Base-by-base conservation (phyloP, 2,329 filamentous ascomycete species). In the Colletotrichum caudatum region DNA sequence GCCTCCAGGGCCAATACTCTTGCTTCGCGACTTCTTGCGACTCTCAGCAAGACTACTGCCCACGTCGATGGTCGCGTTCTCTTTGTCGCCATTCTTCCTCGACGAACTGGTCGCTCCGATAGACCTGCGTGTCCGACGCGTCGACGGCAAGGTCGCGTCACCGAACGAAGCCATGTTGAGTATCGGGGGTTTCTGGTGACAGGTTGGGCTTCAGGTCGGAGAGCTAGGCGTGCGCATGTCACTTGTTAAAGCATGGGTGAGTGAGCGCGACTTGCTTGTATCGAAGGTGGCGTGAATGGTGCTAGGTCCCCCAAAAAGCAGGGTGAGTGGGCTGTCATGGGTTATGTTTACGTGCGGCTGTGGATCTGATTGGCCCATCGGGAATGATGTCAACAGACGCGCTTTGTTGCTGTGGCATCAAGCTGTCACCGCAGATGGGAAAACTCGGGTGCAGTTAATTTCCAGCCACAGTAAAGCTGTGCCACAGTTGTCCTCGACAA, bases 1-100 rank as follows among this genome's bases (percentile, higher is more conserved):
- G 35, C 95, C 94, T 62, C 95, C 96, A 20, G 96, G 95, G 2
- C 96, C 96, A 76, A 99, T 91, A 82, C 95, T 98, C 85, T 98
- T 98, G 83, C 95, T 98, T 75, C 96, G 91, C 70, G 92, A 93
- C 83, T 94, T 95, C 83, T 87, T 88, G 73, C 87, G 84, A 78
- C 81, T 86, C 70, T 84, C 84, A 39, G 84, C 85, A 75, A 86
- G 78, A 69, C 84, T 82, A 74, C 87, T 86, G 72, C 85, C 87
- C 68, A 92, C 80, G 75, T 94, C 91, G 54, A 91, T 83, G 3
- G 91, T 93, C 78, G 89, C 87, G 85, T 97, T 97, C 79, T 97
- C 94, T 81, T 94, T 94, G 77, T 94, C 92, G 78, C 80, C 80
- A n/a, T 41, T 51, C 41, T 72, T 74, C 18, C 50, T 56, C 16